Evolutionary conservation across 2,329 filamentous ascomycete species (phyloP).

Genomic region (Hirsutella rhossiliensis): DNA sequence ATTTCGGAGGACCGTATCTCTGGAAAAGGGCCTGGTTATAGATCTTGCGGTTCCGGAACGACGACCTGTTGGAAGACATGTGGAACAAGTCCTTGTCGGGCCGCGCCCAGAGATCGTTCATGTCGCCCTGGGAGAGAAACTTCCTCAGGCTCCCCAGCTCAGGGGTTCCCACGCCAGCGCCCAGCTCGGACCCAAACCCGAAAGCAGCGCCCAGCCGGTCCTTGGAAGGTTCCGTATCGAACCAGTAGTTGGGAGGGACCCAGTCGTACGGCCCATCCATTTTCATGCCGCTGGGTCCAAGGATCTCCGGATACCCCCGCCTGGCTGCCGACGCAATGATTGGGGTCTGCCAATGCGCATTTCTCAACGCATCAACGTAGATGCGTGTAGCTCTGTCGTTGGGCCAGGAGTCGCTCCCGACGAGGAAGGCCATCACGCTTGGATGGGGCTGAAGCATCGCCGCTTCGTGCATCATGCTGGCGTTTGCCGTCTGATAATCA

Average conservation of each 20-base stretch:
- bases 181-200: constrained; percentile 51
- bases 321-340: constrained; percentile 46
- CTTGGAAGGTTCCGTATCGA: constrained; percentile 25
- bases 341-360: constrained; percentile 42
- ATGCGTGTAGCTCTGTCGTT: constrained; percentile 40
- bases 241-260: constrained; percentile 56
- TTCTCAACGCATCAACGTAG: constrained; percentile 37
- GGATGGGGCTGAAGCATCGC: constrained; percentile 48
- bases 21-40: constrained; percentile 42
- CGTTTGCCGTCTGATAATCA: constrained; percentile 43
- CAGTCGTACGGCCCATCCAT: constrained; percentile 58
- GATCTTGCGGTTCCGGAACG: constrained; percentile 42
- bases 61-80: constrained; percentile 43
- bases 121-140: constrained; percentile 38
- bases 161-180: constrained; percentile 50
- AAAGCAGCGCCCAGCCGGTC: constrained; percentile 42
- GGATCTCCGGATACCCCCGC: constrained; percentile 34
- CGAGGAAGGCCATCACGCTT: constrained; percentile 42
- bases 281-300: constrained; percentile 49
- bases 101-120: constrained; percentile 42
- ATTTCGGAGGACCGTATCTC: constrained; percentile 38
- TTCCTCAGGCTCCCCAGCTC: constrained; percentile 38
- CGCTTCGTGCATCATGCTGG: constrained; percentile 47
- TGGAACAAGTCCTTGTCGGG: constrained; percentile 44
- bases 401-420: constrained; percentile 54